Conservation (phyloP, 1,284 basidiomycete species). For the Stygiomarasmius scandens region DNA sequence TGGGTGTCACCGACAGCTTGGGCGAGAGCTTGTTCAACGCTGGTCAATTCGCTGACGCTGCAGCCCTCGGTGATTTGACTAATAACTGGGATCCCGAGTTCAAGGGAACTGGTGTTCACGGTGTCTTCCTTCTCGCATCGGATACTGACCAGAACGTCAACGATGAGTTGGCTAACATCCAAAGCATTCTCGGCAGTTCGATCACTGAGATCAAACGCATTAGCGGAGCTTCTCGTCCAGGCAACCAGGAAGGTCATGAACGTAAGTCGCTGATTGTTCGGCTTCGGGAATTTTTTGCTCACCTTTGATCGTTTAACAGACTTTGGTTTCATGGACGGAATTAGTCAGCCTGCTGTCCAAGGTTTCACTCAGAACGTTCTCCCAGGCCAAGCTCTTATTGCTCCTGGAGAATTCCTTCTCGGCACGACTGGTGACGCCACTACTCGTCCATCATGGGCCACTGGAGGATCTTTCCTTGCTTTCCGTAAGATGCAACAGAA, state of each 20-base stretch:
- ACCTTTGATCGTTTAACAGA: slow-evolving; percentile 14
- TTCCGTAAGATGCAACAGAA: slow-evolving; percentile 33
- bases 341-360: slow-evolving; percentile 40
- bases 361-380: slow-evolving; percentile 29
- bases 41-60: slow-evolving; percentile 34
- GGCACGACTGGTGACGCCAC: slow-evolving; percentile 31
- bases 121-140: slow-evolving; percentile 39
- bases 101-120: slow-evolving; percentile 35
- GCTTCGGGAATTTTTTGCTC: not conserved
- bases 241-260: slow-evolving; percentile 36
- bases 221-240: slow-evolving; percentile 35
- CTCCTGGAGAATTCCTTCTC: slow-evolving; percentile 35
- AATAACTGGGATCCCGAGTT: slow-evolving; percentile 37
- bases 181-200: slow-evolving; percentile 27
- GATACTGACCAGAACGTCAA: slow-evolving; percentile 30
- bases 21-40: slow-evolving; percentile 32
- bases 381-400: slow-evolving; percentile 36
- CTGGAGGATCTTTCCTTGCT: slow-evolving; percentile 34
- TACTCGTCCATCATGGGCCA: slow-evolving; percentile 28
- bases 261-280: slow-evolving; percentile 24
- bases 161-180: slow-evolving; percentile 20
- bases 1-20: slow-evolving; percentile 36
- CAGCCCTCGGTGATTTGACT: slow-evolving; percentile 28
- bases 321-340: slow-evolving; percentile 44
- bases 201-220: slow-evolving; percentile 33